phyloP scores from a whole-genome alignment of 202 grass and related monocot species.

The Alloteropsis angusta region DNA sequence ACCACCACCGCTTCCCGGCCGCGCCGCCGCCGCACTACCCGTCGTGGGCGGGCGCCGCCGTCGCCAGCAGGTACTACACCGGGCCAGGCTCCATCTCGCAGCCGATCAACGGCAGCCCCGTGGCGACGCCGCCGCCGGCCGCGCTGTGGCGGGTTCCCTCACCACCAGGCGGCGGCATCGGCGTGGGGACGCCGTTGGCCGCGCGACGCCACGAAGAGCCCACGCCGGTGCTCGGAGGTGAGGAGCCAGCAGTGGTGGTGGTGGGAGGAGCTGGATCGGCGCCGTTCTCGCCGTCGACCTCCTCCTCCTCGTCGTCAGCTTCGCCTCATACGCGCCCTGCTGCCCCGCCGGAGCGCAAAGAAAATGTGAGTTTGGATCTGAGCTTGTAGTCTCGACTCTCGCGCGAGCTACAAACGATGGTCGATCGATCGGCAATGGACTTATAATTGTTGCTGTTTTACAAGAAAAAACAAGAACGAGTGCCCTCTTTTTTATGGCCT shows the following conservation, averaged over 20 bases:
- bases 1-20: constrained; percentile 21
- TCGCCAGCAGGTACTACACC: constrained; percentile 32
- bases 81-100: constrained; percentile 50
- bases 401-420: constrained; percentile 14
- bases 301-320: constrained; percentile 24
- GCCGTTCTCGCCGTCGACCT: constrained; percentile 38
- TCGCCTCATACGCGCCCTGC: constrained; percentile 20
- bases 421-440: background rate
- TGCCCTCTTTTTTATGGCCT: background rate
- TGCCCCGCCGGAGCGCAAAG: constrained; percentile 25
- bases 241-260: background rate
- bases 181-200: constrained; percentile 2
- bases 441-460: constrained; percentile 9
- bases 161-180: background rate
- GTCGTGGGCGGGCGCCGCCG: constrained; percentile 25
- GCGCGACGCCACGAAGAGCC: constrained; percentile 13
- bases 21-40: constrained; percentile 41
- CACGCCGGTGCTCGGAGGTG: constrained; percentile 13
- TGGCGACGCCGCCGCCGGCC: background rate
- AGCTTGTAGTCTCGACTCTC: constrained; percentile 50
- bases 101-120: constrained; percentile 56
- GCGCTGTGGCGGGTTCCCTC: constrained; percentile 31
- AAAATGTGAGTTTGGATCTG: constrained; percentile 66
- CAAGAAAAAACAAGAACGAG: background rate
- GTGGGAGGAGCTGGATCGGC: constrained; percentile 3